These are phyloP conservation scores for Cyberlindnera subsufficiens DNA, from an alignment of 805 yeast species.

Conservation along the genomic window DNA sequence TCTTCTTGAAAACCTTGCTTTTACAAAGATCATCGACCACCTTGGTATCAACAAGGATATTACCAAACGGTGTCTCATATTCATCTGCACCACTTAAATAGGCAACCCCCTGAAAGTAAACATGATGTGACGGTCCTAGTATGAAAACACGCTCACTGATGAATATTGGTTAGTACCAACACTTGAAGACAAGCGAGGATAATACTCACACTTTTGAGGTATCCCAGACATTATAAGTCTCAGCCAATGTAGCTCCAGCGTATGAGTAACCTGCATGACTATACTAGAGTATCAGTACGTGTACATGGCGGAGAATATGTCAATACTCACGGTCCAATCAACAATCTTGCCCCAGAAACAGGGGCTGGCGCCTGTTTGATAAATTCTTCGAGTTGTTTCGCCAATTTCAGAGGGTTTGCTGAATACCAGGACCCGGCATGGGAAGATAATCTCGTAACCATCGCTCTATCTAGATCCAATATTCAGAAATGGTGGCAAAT, in stretches of 20 bases:
- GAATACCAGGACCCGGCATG: constrained; percentile 94
- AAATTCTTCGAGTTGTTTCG: constrained; percentile 43
- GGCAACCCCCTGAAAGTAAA: constrained; percentile 62
- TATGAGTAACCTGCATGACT: constrained; percentile 89
- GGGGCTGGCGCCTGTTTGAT: constrained; percentile 32
- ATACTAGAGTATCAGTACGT: constrained; percentile 12
- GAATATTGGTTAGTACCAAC: constrained; percentile 2
- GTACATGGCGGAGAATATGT: neutral
- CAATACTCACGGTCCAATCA: constrained; percentile 44
- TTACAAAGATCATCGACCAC: constrained; percentile 31
- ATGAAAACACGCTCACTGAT: constrained; percentile 59
- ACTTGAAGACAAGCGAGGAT: neutral
- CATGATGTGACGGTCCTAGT: constrained; percentile 91
- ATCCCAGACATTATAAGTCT: constrained; percentile 72
- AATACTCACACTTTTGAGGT: constrained; percentile 33
- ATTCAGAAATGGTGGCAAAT: no score
- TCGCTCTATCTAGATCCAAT: no score
- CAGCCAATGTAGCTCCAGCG: constrained; percentile 73
- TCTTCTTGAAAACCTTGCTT: constrained; percentile 40
- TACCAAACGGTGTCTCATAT: constrained; percentile 83
- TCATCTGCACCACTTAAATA: constrained; percentile 43
- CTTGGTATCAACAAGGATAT: constrained; percentile 57
- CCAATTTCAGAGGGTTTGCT: constrained; percentile 35
- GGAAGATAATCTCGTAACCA: constrained; percentile 29
- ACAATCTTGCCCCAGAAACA: constrained; percentile 40